Conservation (phyloP, 805 yeast genomes). For the Metschnikowia sp. region DNA sequence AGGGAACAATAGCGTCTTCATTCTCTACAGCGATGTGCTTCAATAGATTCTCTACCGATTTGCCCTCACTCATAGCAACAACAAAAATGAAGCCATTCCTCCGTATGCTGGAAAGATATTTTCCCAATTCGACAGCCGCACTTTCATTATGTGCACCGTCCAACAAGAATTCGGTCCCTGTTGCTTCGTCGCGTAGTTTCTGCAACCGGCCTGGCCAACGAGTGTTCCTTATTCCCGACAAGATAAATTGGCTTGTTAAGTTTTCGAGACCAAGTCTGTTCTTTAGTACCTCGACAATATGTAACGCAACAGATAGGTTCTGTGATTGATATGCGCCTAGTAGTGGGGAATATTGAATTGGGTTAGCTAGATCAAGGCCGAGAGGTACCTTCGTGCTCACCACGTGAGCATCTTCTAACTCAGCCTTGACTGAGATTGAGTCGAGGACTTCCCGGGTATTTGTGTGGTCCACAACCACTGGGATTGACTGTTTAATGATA, state of each 20-base stretch:
- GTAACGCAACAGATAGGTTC: conserved; percentile 67
- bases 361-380: conserved; percentile 11
- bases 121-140: conserved; percentile 72
- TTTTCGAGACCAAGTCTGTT: conserved; percentile 18
- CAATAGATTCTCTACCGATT: conserved; percentile 53
- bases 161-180: conserved; percentile 42
- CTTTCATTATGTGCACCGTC: conserved; percentile 94
- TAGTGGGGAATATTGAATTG: conserved; percentile 51
- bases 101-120: conserved; percentile 39
- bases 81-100: conserved; percentile 50
- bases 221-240: conserved; percentile 52
- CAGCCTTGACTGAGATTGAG: conserved; percentile 42
- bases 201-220: conserved; percentile 91
- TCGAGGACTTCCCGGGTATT: conserved; percentile 39
- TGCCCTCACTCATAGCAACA: conserved; percentile 74
- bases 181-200: conserved; percentile 19
- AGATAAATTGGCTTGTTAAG: conserved; percentile 34
- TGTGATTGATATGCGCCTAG: conserved; percentile 69
- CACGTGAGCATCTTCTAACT: conserved; percentile 25
- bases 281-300: conserved; percentile 42
- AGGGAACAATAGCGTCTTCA: conserved; percentile 57
- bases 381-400: conserved; percentile 19
- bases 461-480: conserved; percentile 45
- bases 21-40: conserved; percentile 42
- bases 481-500: conserved; percentile 59